Base-by-base conservation (phyloP, 441 rosid species). In the Pelargonium fulgidum region DNA sequence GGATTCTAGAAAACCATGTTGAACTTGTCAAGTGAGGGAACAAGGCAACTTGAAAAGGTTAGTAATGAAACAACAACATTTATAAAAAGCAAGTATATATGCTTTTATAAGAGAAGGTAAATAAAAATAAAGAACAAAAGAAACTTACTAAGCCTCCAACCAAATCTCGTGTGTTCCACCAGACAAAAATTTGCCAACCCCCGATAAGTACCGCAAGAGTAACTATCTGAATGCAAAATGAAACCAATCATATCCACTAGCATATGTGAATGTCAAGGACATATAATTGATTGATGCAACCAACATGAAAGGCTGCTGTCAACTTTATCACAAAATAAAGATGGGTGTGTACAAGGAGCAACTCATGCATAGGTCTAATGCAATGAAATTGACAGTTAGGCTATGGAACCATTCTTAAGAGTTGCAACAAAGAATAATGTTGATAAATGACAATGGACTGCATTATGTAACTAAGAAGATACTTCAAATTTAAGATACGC, bases 91-190 rank as follows among this genome's bases (percentile, higher is more conserved):
- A 13, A 7, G 16, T 0, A 13, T 50, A 7, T n/a, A 50, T 13
- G 58, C 0, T 50, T 13, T 13, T n/a, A 17, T 50, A 50, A n/a
- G 58, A 16, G 6, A 50, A 50, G 6, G 16, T 3, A 42, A 65
- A 42, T 4, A 29, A 29, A 29, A 29, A 29, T 3, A 33, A 52
- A 70, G 33, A 39, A 26, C 16, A 33, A 62, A 68, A 64, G 59
- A 79, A 70, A 54, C 90, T 82, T 65, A 90, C 94, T 66, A 72
- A 76, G 84, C 89, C 84, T 76, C 86, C 90, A 67, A 90, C 84
- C 11, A 90, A 86, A 78, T 89, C 98, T 72, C 82, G 86, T 70
- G 89, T 85, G 17, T 90, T 96, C 97, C 97, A 93, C 98, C 98
- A 90, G 12, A 90, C 76, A 72, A 93, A 87, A 61, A 85, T 93